Evolutionary conservation across 148 eudicot genomes (phyloP), one percentile per base, ranked within the genome.

Genomic region (Euryodendron excelsum): DNA sequence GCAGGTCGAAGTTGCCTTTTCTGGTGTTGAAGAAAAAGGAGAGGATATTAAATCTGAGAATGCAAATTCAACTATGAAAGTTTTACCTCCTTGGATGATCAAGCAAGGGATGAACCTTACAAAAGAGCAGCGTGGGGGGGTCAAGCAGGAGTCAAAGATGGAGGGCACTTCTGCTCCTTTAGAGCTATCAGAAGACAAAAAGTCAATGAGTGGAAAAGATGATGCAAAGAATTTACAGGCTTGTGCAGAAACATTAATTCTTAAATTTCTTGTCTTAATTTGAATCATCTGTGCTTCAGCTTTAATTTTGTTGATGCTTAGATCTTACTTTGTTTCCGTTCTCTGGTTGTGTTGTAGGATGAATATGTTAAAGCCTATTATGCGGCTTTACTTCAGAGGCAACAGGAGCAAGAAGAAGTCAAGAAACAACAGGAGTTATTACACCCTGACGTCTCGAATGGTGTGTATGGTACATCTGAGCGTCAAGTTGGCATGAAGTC

Each of bases 51-150:
- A 89, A 83, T 44, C 93, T 20, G 92, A 77, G 13, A 74, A 66
- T 75, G 21, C 87, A 59, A 80, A 36, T 83, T 63, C 79, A 75
- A 86, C 92, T 33, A 86, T 78, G 91, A 96, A 93, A 86, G 92
- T 92, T 63, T 81, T 93, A 85, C 99, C 99, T 84, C 99, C 98
- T 44, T 96, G 99, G 99, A 93, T 96, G 99, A 92, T 93, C 69
- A 93, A 72, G 77, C 85, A 93, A 87, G 92, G 97, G 47, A 96
- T 96, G 99, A 90, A 89, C 47, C 91, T 93, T 71, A 91, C 98
- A 23, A 92, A 85, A 47, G 97, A 90, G 85, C 99, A 93, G 82
- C 99, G 97, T 63, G 98, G 98, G 50, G 95, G 88, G 85, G 75
- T 86, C 30, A 86, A 88, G 85, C 84, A 84, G 55, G 98, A 93